Evolutionary conservation across 208 protist species (phyloP).

Genomic region (Zelonia costaricensis): DNA sequence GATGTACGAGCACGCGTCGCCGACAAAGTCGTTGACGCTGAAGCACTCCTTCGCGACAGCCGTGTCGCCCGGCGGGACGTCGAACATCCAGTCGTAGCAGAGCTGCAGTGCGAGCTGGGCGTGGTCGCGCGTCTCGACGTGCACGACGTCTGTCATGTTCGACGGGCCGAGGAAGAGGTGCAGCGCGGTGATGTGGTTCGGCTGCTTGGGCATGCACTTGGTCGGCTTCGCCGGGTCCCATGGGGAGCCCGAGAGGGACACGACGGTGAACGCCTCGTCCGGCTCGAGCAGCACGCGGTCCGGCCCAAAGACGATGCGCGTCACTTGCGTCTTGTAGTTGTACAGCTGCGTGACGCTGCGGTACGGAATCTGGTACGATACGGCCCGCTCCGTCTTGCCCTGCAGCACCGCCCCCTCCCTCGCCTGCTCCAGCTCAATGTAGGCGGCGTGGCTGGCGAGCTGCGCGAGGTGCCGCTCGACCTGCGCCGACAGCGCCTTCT

Average conservation of each 20-base stretch:
- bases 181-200: slow-evolving; percentile 66
- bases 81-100: slow-evolving; percentile 92
- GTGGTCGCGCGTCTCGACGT: slow-evolving; percentile 90
- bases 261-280: slow-evolving; percentile 84
- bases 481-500: slow-evolving; percentile 66
- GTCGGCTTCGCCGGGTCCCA: slow-evolving; percentile 81
- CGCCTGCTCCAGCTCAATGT: slow-evolving; percentile 32
- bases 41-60: slow-evolving; percentile 69
- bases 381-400: slow-evolving; percentile 48
- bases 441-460: slow-evolving; percentile 42
- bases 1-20: slow-evolving; percentile 83
- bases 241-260: slow-evolving; percentile 88
- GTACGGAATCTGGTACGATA: slow-evolving; percentile 94
- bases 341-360: slow-evolving; percentile 96
- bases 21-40: slow-evolving; percentile 85
- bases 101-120: slow-evolving; percentile 84
- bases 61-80: slow-evolving; percentile 59
- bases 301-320: slow-evolving; percentile 86
- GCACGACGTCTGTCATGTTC: slow-evolving; percentile 95
- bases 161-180: slow-evolving; percentile 93
- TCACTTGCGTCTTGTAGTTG: slow-evolving; percentile 91
- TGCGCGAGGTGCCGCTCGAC: slow-evolving; percentile 47
- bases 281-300: slow-evolving; percentile 77
- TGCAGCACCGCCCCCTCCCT: slow-evolving; percentile 18
- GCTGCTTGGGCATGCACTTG: slow-evolving; percentile 74